Percentiles rank a stretch among this genome's conserved stretches.
phyloP scores from a whole-genome alignment of 345 rosid species.

The Eucalyptus sp. region DNA sequence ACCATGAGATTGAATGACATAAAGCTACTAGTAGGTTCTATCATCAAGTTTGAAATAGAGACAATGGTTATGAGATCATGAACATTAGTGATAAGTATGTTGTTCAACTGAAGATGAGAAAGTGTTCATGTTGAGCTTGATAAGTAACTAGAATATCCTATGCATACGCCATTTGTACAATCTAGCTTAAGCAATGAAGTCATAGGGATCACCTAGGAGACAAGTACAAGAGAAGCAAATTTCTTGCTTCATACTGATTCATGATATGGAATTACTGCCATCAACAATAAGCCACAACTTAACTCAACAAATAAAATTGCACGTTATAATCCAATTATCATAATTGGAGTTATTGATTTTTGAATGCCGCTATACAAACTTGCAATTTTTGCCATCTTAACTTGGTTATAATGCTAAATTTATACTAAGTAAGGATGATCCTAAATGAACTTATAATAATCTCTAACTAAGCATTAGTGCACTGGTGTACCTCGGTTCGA shows the following conservation, averaged over 20 bases:
- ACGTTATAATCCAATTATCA: background rate
- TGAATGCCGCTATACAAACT: no score
- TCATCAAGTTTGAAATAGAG: background rate
- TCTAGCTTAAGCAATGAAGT: background rate
- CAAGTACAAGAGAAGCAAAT: background rate
- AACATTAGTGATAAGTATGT: background rate
- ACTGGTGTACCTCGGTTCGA: no score
- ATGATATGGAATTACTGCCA: background rate
- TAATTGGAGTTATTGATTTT: no score
- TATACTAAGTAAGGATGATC: no score
- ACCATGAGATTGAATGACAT: background rate
- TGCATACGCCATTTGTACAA: background rate
- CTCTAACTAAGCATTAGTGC: no score
- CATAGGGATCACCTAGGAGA: background rate
- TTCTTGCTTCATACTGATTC: background rate
- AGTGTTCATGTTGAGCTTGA: background rate
- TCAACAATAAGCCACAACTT: no score
- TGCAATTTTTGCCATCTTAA: no score
- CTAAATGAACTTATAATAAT: no score
- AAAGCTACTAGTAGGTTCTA: background rate
- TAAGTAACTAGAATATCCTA: background rate
- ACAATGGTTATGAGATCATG: background rate
- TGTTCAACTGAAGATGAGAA: background rate
- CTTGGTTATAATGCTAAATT: no score
- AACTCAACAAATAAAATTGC: background rate